A percentile compares a stretch with the other conserved stretches of the same genome.
Evolutionary conservation across 371 early-diverging fungal species (phyloP).

Genomic region (Choanephora cucurbitarum): DNA sequence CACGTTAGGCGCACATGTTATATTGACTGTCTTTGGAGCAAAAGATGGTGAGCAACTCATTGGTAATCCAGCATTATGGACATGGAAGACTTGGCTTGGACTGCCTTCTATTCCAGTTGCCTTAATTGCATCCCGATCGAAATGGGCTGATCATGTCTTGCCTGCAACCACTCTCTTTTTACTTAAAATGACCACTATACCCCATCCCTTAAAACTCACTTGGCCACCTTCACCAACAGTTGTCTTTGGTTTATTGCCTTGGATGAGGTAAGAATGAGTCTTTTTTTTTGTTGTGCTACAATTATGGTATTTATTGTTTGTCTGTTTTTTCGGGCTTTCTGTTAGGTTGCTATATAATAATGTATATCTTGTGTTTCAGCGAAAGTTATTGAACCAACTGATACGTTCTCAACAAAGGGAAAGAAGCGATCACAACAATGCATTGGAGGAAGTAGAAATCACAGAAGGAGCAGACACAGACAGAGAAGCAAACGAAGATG

Average conservation of each 20-base stretch:
- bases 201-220: conserved; percentile 44
- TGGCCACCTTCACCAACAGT: conserved; percentile 61
- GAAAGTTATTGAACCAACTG: background rate
- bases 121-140: conserved; percentile 61
- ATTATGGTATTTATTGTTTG: background rate
- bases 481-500: conserved; percentile 16
- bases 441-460: conserved; percentile 4
- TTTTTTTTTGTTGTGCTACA: background rate
- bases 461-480: background rate
- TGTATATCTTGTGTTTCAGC: conserved; percentile 29
- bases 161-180: conserved; percentile 37
- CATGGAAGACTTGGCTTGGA: conserved; percentile 65
- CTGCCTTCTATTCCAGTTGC: conserved; percentile 66
- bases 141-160: conserved; percentile 39
- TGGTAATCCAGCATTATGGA: conserved; percentile 60
- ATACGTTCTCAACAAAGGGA: conserved; percentile 9
- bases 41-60: conserved; percentile 59
- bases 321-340: background rate
- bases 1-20: conserved; percentile 64
- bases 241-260: conserved; percentile 58
- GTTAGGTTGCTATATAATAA: conserved; percentile 56
- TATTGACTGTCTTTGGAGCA: conserved; percentile 64
- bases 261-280: conserved; percentile 35
- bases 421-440: conserved; percentile 25
- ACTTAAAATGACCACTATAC: conserved; percentile 25